Base-by-base conservation (phyloP, 768 basidiomycete species). In the Pilatotrama ljubarskyi region DNA sequence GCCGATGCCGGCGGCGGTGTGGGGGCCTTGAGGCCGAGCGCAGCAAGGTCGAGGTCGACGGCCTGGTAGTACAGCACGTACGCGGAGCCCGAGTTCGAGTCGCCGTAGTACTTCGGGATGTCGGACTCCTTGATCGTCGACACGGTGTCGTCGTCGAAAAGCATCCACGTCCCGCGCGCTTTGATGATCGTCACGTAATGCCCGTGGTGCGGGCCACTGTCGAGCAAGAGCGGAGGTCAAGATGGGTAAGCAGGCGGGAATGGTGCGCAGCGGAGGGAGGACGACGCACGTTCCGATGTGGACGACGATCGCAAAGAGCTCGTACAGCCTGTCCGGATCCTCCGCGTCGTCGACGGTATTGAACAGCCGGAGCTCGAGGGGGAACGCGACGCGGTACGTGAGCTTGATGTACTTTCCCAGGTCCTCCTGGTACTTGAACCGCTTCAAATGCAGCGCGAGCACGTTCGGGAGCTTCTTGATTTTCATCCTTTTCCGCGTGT, bases 1-100 rank as follows among this genome's bases (percentile, higher is more conserved):
- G 66, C 15, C 7, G n/a, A n/a, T n/a, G 66, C 50, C 6, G 70
- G 59, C n/a, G 68, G 68, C 15, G 69, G 58, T n/a, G 29, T 32
- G 29, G 29, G 29, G 66, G 68, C 15, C 55, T 78, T 82, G 20
- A 96, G 74, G 1, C 93, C 95, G 26, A 95, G 81, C 20, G 80
- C 77, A n/a, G 76, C 71, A 36, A 82, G 77, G 70, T 96, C 88
- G 56, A 98, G 81, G 72, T 98, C 94, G 35, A 82, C 87, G 24
- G 94, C 95, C 74, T 98, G 94, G 74, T 98, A 99, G 76, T 96
- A 98, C 37, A 99, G 80, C 24, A 98, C 95, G 72, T 99, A 99
- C 18, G 96, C 97, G 42, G 90, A 87, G 36, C 95, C 95, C 1
- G 87, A 79, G 66, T 84, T 83, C 13, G 82, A 90, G 70, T 98